These are phyloP conservation scores for Dactylellina cionopaga DNA, from an alignment of 2,329 filamentous ascomycete species.

Conservation along the genomic window DNA sequence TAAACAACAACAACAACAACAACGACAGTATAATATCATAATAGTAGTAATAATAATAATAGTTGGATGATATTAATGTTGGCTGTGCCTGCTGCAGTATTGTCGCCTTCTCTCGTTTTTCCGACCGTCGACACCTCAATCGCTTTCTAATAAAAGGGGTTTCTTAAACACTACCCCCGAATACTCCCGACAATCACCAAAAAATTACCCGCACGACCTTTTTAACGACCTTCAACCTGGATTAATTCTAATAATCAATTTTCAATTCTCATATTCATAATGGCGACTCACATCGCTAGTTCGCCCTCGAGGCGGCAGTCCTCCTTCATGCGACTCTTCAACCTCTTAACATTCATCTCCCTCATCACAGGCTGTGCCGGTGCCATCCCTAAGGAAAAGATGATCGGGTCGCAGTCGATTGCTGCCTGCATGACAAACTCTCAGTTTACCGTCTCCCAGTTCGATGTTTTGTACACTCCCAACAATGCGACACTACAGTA, in stretches of 20 bases:
- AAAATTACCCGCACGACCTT: neutral
- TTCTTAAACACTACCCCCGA: neutral
- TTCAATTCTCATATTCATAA: conserved; percentile 40
- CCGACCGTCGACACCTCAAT: conserved; percentile 51
- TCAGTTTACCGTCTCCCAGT: conserved; percentile 85
- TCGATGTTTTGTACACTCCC: conserved; percentile 83
- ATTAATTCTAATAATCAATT: conserved; percentile 54
- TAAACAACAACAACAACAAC: neutral
- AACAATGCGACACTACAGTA: conserved; percentile 77
- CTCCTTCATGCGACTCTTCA: conserved; percentile 51
- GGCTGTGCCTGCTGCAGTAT: conserved; percentile 10
- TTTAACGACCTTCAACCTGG: conserved; percentile 26
- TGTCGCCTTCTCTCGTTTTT: conserved; percentile 33
- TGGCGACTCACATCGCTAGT: conserved; percentile 31
- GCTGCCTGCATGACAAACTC: conserved; percentile 86
- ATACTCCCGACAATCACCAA: neutral
- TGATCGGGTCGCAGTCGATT: conserved; percentile 84
- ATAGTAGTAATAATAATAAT: neutral
- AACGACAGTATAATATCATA: no score
- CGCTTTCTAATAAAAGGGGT: conserved; percentile 48
- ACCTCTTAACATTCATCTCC: conserved; percentile 39
- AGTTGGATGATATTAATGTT: conserved; percentile 13
- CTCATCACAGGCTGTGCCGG: conserved; percentile 41
- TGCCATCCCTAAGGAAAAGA: conserved; percentile 68
- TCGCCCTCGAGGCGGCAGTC: conserved; percentile 51